These are phyloP conservation scores for Cystobasidium tubakii DNA, from an alignment of 768 basidiomycete species.

Conservation along the genomic window DNA sequence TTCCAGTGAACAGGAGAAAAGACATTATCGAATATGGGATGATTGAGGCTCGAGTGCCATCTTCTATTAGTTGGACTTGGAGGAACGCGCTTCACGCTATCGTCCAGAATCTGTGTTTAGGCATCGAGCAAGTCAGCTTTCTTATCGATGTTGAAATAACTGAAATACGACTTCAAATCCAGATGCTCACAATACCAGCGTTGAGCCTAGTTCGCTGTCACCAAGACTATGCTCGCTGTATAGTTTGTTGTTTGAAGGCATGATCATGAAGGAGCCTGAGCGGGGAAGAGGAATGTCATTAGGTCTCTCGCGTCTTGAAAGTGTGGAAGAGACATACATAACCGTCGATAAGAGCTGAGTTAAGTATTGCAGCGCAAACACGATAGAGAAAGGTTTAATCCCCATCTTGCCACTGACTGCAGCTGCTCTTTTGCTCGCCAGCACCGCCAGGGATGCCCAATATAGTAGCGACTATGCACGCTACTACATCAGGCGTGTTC, in stretches of 20 bases:
- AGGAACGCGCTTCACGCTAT: constrained; percentile 47
- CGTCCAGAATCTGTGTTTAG: constrained; percentile 38
- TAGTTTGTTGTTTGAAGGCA: too few species aligned
- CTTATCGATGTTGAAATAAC: too few species aligned
- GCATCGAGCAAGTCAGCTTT: constrained; percentile 14
- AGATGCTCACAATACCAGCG: constrained; percentile 16
- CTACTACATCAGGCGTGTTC: constrained; percentile 79
- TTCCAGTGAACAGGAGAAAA: constrained; percentile 58
- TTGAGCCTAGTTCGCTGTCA: constrained; percentile 28
- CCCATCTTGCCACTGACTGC: constrained; percentile 69
- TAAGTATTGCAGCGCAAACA: constrained; percentile 45
- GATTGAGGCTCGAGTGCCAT: constrained; percentile 61
- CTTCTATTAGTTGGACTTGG: constrained; percentile 72
- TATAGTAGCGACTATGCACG: constrained; percentile 67
- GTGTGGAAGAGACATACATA: constrained; percentile 34
- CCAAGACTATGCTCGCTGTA: constrained; percentile 72
- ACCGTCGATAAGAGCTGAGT: constrained; percentile 39
- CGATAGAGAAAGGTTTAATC: constrained; percentile 47
- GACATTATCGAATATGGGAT: constrained; percentile 14
- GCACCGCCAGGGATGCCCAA: constrained; percentile 59
- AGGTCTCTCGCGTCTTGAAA: constrained; percentile 7
- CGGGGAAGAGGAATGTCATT: background rate
- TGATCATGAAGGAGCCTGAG: constrained; percentile 71
- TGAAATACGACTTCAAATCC: too few species aligned
- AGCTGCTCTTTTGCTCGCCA: constrained; percentile 65